These are phyloP conservation scores for Colletotrichum kahawae DNA, from an alignment of 2,329 filamentous ascomycete genomes.

Conservation along the genomic window DNA sequence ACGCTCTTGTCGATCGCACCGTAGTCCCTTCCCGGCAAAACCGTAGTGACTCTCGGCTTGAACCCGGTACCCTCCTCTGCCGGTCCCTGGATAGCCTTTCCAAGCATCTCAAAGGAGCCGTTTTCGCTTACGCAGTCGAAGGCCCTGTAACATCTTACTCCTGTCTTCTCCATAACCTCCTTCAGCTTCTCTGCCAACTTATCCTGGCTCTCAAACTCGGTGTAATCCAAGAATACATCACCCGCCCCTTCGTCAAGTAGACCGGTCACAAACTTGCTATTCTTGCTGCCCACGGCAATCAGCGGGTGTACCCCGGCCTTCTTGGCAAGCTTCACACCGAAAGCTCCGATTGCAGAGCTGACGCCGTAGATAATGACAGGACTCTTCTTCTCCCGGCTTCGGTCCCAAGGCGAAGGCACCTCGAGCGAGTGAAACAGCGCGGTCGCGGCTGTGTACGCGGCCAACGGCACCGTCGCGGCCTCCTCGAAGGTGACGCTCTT, in stretches of 20 bases:
- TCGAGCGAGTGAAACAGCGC: conserved; percentile 51
- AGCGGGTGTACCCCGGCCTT: conserved; percentile 60
- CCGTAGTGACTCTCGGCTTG: conserved; percentile 20
- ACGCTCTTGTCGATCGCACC: conserved; percentile 12
- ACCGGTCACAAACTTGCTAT: conserved; percentile 19
- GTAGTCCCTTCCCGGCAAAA: conserved; percentile 17
- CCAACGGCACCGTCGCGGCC: conserved; percentile 61
- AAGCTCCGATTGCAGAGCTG: conserved; percentile 58
- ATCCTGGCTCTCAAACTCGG: conserved; percentile 14
- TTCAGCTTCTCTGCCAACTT: conserved; percentile 19
- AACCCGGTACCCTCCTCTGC: conserved; percentile 11
- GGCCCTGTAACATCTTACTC: conserved; percentile 9
- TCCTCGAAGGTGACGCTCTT: conserved; percentile 56
- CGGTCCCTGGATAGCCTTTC: conserved; percentile 17
- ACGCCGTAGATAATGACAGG: conserved; percentile 52
- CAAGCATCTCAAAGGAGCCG: conserved; percentile 18
- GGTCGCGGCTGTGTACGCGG: conserved; percentile 58
- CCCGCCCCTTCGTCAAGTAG: conserved; percentile 12
- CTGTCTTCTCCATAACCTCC: conserved; percentile 7
- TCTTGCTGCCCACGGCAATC: conserved; percentile 59
- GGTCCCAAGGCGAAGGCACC: conserved; percentile 53
- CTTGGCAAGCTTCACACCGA: conserved; percentile 58
- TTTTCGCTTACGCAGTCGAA: conserved; percentile 24
- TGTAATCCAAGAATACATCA: conserved; percentile 24
- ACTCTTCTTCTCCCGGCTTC: conserved; percentile 12